Evolutionary conservation across 2,329 filamentous ascomycete species (phyloP).

Genomic region (Venturiaceae sp.): DNA sequence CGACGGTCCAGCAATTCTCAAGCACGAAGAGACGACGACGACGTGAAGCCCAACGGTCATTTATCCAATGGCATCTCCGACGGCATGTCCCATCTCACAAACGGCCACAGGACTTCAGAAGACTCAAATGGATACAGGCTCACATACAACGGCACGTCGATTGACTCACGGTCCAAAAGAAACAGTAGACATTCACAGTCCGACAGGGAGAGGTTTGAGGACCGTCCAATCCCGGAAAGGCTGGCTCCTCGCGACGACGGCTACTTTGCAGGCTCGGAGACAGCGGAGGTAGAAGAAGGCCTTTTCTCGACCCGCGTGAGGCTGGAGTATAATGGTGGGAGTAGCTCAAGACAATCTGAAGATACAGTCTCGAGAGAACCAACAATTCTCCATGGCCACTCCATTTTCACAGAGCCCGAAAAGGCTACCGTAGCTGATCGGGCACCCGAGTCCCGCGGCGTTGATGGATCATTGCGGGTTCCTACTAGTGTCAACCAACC

Average conservation of each 20-base stretch:
- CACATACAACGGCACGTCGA: not conserved
- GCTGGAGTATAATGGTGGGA: constrained; percentile 13
- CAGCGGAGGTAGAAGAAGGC: constrained; percentile 25
- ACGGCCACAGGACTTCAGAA: constrained; percentile 4
- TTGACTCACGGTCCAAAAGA: not conserved
- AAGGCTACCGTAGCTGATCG: not conserved
- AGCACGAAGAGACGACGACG: not conserved
- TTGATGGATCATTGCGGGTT: constrained; percentile 5
- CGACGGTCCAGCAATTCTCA: constrained; percentile 11
- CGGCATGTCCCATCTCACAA: constrained; percentile 1
- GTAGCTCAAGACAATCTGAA: not conserved
- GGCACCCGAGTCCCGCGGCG: not conserved
- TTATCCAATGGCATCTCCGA: constrained; percentile 12
- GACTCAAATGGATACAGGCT: not conserved
- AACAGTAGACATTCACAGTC: constrained; percentile 11
- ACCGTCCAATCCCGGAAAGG: constrained; percentile 10
- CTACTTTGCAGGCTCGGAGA: constrained; percentile 32
- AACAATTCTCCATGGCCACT: constrained; percentile 6
- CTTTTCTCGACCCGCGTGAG: constrained; percentile 25
- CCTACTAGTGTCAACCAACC: constrained; percentile 6
- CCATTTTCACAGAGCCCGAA: not conserved
- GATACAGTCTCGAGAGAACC: constrained; percentile 3
- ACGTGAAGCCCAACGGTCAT: constrained; percentile 20
- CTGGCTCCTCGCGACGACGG: constrained; percentile 29
- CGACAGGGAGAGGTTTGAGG: constrained; percentile 17